Conservation (phyloP, 257 asterid genomes). For the Pogostemon cablin region DNA sequence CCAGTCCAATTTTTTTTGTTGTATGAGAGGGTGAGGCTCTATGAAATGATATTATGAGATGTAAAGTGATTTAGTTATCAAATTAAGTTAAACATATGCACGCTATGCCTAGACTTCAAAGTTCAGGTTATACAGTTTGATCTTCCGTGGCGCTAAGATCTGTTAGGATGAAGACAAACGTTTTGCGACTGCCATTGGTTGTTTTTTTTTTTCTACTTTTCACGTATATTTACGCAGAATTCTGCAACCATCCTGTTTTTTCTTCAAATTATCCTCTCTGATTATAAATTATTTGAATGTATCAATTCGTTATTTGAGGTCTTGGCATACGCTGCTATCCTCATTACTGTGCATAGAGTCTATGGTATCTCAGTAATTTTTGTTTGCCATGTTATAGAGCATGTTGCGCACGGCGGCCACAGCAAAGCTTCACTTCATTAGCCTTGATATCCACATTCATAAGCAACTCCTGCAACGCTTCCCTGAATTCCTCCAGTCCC, state of each 20-base stretch:
- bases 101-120: slow-evolving; percentile 17
- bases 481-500: no score
- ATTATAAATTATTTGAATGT: slow-evolving; percentile 10
- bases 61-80: background rate
- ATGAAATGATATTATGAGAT: slow-evolving; percentile 20
- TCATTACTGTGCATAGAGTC: slow-evolving; percentile 21
- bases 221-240: background rate
- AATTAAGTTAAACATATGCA: slow-evolving; percentile 10
- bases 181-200: background rate
- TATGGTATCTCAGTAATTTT: background rate
- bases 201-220: background rate
- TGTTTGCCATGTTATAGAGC: background rate
- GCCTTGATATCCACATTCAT: no score
- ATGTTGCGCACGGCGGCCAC: background rate
- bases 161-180: background rate
- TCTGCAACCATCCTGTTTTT: background rate
- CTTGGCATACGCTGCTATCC: background rate
- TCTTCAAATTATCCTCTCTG: slow-evolving; percentile 2
- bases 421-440: no score
- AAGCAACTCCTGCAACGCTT: no score
- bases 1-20: background rate
- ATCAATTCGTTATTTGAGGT: background rate
- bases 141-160: slow-evolving; percentile 8
- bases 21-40: slow-evolving; percentile 9
- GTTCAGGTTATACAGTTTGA: background rate